Evolutionary conservation across 1,284 basidiomycete genomes (phyloP).

Genomic region (Heterobasidion parviporum): DNA sequence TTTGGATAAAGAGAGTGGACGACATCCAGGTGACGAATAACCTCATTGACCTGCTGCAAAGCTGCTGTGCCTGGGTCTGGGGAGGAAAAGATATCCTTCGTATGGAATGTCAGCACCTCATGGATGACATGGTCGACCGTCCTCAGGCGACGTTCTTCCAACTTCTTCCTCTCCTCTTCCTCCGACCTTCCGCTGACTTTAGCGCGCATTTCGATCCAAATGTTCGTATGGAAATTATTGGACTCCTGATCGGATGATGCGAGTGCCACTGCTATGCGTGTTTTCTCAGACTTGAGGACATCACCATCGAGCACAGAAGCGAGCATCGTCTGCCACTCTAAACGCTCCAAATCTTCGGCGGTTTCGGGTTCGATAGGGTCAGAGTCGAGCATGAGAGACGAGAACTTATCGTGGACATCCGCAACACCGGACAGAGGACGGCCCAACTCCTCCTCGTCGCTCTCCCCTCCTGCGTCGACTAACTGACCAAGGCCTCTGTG

Average conservation of each 20-base stretch:
- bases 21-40: conserved; percentile 76
- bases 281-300: conserved; percentile 89
- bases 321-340: conserved; percentile 94
- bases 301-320: conserved; percentile 89
- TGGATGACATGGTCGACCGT: conserved; percentile 79
- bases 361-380: conserved; percentile 56
- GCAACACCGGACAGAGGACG: conserved; percentile 30
- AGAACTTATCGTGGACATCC: conserved; percentile 44
- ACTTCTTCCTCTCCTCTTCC: conserved; percentile 73
- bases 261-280: conserved; percentile 73
- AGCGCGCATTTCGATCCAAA: conserved; percentile 91
- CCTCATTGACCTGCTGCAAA: conserved; percentile 61
- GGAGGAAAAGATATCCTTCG: conserved; percentile 33
- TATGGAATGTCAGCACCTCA: conserved; percentile 74
- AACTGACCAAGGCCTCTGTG: conserved; percentile 65
- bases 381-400: conserved; percentile 46
- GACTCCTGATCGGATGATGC: conserved; percentile 62
- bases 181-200: conserved; percentile 74
- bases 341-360: conserved; percentile 68
- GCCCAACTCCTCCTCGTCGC: conserved; percentile 53
- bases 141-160: conserved; percentile 78
- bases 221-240: conserved; percentile 54
- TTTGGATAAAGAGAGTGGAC: conserved; percentile 86
- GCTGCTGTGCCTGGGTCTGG: conserved; percentile 42
- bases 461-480: conserved; percentile 65